Conservation (phyloP, 495 filamentous ascomycete species). For the Aspergillus bridgeri region DNA sequence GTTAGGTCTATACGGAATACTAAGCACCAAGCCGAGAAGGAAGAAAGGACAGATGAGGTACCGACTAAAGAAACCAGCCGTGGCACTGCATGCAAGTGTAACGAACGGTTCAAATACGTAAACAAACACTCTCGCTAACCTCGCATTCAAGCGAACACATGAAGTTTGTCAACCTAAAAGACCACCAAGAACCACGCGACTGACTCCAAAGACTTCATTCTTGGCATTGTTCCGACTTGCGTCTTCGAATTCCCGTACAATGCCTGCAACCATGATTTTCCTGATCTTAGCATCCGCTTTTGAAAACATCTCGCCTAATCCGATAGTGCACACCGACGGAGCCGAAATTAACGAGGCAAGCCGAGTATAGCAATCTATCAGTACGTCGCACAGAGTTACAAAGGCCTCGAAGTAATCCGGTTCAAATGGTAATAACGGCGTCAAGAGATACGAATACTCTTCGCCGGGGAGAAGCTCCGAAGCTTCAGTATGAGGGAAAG, state of each 20-base stretch:
- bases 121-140: too few species aligned
- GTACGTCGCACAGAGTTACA: conserved; percentile 91
- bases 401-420: conserved; percentile 97
- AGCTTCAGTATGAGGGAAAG: conserved; percentile 48
- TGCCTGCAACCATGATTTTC: conserved; percentile 79
- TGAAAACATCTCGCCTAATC: conserved; percentile 69
- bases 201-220: conserved; percentile 76
- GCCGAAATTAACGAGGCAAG: conserved; percentile 68
- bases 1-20: too few species aligned
- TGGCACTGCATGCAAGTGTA: too few species aligned
- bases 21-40: too few species aligned
- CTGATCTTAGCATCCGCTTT: conserved; percentile 84
- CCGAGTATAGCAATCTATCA: conserved; percentile 87
- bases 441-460: conserved; percentile 83
- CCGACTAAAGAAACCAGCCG: too few species aligned
- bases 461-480: conserved; percentile 62
- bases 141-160: too few species aligned
- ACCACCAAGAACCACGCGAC: conserved; percentile 85
- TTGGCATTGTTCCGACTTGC: conserved; percentile 68
- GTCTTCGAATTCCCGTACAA: conserved; percentile 93
- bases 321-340: conserved; percentile 63
- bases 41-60: too few species aligned
- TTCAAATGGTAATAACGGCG: conserved; percentile 91
- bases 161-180: conserved; percentile 75
- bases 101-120: too few species aligned